Percentiles rank a stretch among this genome's conserved stretches.
Conservation (phyloP, 1,284 basidiomycete genomes). For the Meripilus lineatus region DNA sequence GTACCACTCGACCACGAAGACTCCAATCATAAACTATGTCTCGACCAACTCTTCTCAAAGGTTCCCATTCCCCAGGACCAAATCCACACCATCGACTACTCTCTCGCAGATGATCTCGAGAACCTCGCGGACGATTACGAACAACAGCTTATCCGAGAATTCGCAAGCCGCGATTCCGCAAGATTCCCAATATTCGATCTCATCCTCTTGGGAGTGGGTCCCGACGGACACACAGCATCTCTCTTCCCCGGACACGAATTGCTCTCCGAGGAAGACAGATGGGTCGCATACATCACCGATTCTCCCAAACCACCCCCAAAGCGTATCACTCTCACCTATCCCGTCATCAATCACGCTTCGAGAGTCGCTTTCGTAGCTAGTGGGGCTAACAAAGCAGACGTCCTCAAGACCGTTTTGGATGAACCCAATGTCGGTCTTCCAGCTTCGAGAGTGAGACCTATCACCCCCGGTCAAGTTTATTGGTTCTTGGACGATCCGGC, state of each 20-base stretch:
- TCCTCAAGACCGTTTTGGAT: constrained; percentile 74
- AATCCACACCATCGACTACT: constrained; percentile 82
- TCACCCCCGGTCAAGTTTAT: constrained; percentile 78
- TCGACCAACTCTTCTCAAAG: constrained; percentile 75
- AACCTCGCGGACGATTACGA: constrained; percentile 93
- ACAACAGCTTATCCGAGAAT: constrained; percentile 86
- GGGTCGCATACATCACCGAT: constrained; percentile 93
- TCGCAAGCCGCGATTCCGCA: constrained; percentile 86
- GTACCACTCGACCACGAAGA: constrained; percentile 92
- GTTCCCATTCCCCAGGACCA: constrained; percentile 76
- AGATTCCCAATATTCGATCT: constrained; percentile 95
- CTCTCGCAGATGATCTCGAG: constrained; percentile 74
- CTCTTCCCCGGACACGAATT: constrained; percentile 92
- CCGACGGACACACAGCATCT: constrained; percentile 95
- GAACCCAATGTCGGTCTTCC: constrained; percentile 80
- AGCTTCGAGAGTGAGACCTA: constrained; percentile 77
- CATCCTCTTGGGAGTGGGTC: constrained; percentile 90
- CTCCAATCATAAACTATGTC: constrained; percentile 85
- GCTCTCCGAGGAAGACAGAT: constrained; percentile 81
- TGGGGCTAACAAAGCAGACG: constrained; percentile 83
- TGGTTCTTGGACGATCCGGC: constrained; percentile 92
- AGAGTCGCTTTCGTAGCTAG: constrained; percentile 85
- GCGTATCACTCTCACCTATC: constrained; percentile 88
- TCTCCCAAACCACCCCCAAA: constrained; percentile 91
- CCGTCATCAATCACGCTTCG: constrained; percentile 89